Evolutionary conservation across 768 basidiomycete genomes (phyloP).

Genomic region (Dacryopinax spathularia): DNA sequence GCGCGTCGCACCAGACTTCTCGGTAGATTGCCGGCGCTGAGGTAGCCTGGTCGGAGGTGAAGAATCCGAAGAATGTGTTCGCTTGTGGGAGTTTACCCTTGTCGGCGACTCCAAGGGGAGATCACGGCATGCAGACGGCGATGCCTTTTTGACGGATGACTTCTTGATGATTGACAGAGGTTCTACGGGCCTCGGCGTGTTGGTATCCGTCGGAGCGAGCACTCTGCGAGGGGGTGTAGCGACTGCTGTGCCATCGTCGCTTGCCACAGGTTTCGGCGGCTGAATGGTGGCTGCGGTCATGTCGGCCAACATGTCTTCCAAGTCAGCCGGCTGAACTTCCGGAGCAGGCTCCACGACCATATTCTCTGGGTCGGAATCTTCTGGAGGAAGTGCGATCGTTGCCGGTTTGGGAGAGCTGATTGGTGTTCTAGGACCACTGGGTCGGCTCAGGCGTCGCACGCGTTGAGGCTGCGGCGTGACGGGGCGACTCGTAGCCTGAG

Average conservation of each 20-base stretch:
- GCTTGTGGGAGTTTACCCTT: not conserved
- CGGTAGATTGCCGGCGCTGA: not conserved
- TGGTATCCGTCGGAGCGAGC: not conserved
- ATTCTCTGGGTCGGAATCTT: not conserved
- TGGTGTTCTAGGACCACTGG: not conserved
- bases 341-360: not conserved
- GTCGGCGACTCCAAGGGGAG: not conserved
- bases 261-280: not conserved
- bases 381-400: not conserved
- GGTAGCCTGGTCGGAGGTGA: not conserved
- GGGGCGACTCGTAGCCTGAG: constrained; percentile 5
- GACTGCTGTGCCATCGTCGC: not conserved
- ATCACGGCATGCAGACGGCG: not conserved
- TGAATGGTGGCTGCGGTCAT: not conserved
- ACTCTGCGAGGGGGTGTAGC: not conserved
- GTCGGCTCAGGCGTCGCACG: not conserved
- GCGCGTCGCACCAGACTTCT: not conserved
- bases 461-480: not conserved
- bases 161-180: constrained; percentile 81
- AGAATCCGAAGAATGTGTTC: not conserved
- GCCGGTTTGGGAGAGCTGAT: not conserved
- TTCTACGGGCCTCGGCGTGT: constrained; percentile 35
- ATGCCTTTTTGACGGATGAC: constrained; percentile 32
- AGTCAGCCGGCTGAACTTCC: not conserved
- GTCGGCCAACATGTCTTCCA: not conserved